Conservation (phyloP, 768 basidiomycete genomes). For the Phlebiopsis flavidoalba region DNA sequence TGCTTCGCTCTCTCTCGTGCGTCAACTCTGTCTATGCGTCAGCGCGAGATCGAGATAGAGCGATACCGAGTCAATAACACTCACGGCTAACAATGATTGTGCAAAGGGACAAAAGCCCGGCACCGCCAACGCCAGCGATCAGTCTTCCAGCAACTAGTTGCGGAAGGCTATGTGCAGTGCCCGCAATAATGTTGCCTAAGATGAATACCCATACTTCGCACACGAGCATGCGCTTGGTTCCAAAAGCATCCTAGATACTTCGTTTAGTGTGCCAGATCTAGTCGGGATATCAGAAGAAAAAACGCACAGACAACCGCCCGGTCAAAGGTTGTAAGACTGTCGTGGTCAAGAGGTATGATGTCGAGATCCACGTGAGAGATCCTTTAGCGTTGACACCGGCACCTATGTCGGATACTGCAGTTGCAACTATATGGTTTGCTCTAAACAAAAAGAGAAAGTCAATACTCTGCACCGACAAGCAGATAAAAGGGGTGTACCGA, state of each 20-base stretch:
- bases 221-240: constrained; percentile 14
- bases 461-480: background rate
- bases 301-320: constrained; percentile 9
- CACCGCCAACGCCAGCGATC: constrained; percentile 13
- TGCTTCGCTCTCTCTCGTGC: constrained; percentile 11
- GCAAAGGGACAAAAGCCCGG: constrained; percentile 11
- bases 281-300: background rate
- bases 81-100: constrained; percentile 15
- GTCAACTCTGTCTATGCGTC: constrained; percentile 8
- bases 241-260: constrained; percentile 5
- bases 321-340: constrained; percentile 11
- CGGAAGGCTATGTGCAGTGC: constrained; percentile 6
- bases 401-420: constrained; percentile 11
- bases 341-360: constrained; percentile 15
- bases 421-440: constrained; percentile 14
- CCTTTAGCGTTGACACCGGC: constrained; percentile 10
- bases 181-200: constrained; percentile 13
- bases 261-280: background rate
- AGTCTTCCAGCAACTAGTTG: constrained; percentile 14
- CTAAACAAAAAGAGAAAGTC: background rate
- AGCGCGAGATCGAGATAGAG: background rate
- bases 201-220: constrained; percentile 14
- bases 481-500: background rate
- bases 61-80: background rate
- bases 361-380: constrained; percentile 13